phyloP scores from a whole-genome alignment of 176 grass and related monocot species.

The Triticum urartu region DNA sequence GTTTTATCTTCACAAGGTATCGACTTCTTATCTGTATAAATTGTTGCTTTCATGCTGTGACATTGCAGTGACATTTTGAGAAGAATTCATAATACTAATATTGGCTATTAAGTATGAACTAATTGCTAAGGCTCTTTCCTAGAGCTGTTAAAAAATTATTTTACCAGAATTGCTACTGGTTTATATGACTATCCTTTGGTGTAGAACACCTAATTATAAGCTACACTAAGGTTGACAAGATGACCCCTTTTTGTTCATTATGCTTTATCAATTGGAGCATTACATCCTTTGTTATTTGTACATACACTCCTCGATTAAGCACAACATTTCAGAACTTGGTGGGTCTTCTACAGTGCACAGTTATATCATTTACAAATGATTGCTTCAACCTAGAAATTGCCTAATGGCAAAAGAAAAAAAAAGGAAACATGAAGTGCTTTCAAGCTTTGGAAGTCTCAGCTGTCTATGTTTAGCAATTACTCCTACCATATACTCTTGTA shows the following conservation, averaged over 20 bases:
- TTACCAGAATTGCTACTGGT: neutral
- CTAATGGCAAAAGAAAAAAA: neutral
- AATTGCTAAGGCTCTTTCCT: neutral
- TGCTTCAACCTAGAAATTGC: neutral
- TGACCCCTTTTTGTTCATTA: neutral
- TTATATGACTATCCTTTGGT: neutral
- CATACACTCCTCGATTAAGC: neutral
- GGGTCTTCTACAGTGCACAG: neutral
- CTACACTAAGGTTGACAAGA: neutral
- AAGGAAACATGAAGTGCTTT: neutral
- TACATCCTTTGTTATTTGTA: conserved; percentile 16
- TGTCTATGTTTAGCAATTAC: neutral
- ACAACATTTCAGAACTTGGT: neutral
- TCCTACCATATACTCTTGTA: neutral
- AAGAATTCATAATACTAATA: neutral
- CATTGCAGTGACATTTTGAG: neutral
- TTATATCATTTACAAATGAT: neutral
- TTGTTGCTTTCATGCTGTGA: conserved; percentile 8
- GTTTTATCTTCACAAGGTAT: conserved; percentile 99
- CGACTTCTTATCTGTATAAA: conserved; percentile 3
- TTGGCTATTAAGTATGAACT: neutral
- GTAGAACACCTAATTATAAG: neutral
- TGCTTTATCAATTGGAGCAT: neutral
- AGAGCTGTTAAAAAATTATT: neutral
- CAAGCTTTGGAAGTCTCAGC: conserved; percentile 1